Base-by-base conservation (phyloP, 2,329 filamentous ascomycete genomes). In the Microdochium bolleyi region DNA sequence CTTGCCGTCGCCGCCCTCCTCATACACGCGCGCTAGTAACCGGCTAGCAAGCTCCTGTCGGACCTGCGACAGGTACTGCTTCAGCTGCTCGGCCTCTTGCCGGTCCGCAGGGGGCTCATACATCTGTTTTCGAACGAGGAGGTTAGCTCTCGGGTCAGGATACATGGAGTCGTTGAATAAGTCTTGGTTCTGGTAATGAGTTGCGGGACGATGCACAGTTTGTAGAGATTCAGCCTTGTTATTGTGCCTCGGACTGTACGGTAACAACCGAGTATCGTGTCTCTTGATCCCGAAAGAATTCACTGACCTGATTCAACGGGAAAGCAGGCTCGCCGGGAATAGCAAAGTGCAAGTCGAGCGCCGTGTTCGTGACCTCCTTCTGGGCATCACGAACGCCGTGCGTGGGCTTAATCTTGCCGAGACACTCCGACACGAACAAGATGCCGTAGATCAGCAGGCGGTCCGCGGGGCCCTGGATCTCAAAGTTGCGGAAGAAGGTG, bases 401-500 rank as follows among this genome's bases (percentile, higher is more conserved):
- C 48, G 70, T 74, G 13, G 90, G 87, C 74, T 86, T 89, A 67
- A 97, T 91, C 79, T 94, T 95, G 63, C 79, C 77, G 67, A 99
- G 75, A 63, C 90, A 92, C 71, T 97, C 92, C 72, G 87, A 92
- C 64, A 97, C 81, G 72, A 92, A 97, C 67, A 95, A 80, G 69
- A 96, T 99, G 57, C 92, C 92, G 74, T 99, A 99, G 65, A 97
- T 92, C 60, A 99, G 80, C 65, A 97, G 84, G 41, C 94, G 83
- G 73, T 99, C 94, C 54, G 94, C 92, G 24, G 90, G 88, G 14
- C 94, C 94, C 73, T 96, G 92, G 76, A 97, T 95, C 78, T 97
- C 94, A 65, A 99, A 99, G 80, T 97, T 99, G 65, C 94, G 88
- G 80, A 97, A 99, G 73, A 99, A 92, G 55, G 92, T 96, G 77